Conservation (phyloP, 352 stramenopile species). For the Pseudoperonospora humuli region DNA sequence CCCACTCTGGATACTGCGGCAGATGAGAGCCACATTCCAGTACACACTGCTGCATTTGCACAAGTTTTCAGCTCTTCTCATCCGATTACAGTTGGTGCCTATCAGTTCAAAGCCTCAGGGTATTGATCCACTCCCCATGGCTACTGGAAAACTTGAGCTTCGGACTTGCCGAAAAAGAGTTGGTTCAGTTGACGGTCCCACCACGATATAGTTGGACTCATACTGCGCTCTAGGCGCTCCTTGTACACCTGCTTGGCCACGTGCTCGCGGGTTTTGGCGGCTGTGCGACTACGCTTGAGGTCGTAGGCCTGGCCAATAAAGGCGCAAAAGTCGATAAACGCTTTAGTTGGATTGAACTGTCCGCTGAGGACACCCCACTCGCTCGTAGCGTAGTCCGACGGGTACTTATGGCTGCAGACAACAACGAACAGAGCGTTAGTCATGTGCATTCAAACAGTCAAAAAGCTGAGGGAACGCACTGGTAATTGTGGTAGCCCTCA, state of each 20-base stretch:
- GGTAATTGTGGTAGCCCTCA: conserved; percentile 99
- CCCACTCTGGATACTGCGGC: too few species aligned
- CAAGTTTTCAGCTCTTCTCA: conserved; percentile 15
- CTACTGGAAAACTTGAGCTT: conserved; percentile 71
- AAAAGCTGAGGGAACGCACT: conserved; percentile 40
- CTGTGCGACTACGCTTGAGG: conserved; percentile 91
- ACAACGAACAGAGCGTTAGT: conserved; percentile 5
- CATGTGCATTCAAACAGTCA: neutral
- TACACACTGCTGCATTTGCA: conserved; percentile 9
- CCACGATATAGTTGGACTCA: conserved; percentile 42
- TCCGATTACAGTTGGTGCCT: conserved; percentile 1
- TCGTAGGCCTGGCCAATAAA: conserved; percentile 91
- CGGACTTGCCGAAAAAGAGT: conserved; percentile 73
- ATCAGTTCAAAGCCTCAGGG: conserved; percentile 1
- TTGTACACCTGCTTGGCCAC: conserved; percentile 58
- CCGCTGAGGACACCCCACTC: conserved; percentile 93
- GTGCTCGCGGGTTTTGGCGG: conserved; percentile 54
- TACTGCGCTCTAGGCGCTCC: conserved; percentile 43
- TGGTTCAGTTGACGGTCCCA: conserved; percentile 52
- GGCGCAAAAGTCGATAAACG: conserved; percentile 94
- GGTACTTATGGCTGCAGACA: conserved; percentile 93
- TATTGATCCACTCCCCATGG: neutral
- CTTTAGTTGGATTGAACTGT: conserved; percentile 98
- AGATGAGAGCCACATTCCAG: too few species aligned
- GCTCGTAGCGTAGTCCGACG: conserved; percentile 96